phyloP scores from a whole-genome alignment of 495 filamentous ascomycete genomes.

The Xylaria grammica region DNA sequence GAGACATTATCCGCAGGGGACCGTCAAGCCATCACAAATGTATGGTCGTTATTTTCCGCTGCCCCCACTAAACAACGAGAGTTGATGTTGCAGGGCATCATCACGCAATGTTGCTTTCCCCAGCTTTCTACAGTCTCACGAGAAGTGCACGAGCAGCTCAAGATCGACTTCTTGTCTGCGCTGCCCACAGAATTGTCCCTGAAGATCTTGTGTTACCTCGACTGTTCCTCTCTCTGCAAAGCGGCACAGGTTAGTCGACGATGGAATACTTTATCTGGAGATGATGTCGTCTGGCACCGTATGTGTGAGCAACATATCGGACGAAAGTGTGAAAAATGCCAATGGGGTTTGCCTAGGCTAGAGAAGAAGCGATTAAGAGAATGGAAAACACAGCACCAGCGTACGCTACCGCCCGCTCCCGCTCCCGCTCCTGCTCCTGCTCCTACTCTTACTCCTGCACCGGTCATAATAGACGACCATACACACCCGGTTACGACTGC shows the following conservation, averaged over 20 bases:
- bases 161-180: slow-evolving; percentile 91
- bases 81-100: slow-evolving; percentile 92
- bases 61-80: slow-evolving; percentile 91
- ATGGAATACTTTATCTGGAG: slow-evolving; percentile 88
- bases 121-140: slow-evolving; percentile 91
- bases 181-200: slow-evolving; percentile 89
- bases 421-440: too few species aligned
- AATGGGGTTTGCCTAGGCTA: slow-evolving; percentile 89
- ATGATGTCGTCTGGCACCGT: slow-evolving; percentile 96
- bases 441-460: too few species aligned
- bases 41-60: slow-evolving; percentile 97
- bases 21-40: slow-evolving; percentile 91
- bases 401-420: slow-evolving; percentile 15
- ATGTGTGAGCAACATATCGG: slow-evolving; percentile 98
- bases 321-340: slow-evolving; percentile 94
- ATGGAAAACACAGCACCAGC: slow-evolving; percentile 81
- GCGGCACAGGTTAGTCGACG: slow-evolving; percentile 91
- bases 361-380: slow-evolving; percentile 87
- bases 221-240: slow-evolving; percentile 95
- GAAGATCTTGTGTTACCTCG: slow-evolving; percentile 90
- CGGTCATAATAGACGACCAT: not conserved
- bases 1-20: slow-evolving; percentile 80
- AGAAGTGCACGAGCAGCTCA: slow-evolving; percentile 85
- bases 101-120: slow-evolving; percentile 95
- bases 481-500: slow-evolving; percentile 7